Base-by-base conservation (phyloP, 1,284 basidiomycete genomes). In the Cystobasidiaceae sp. region DNA sequence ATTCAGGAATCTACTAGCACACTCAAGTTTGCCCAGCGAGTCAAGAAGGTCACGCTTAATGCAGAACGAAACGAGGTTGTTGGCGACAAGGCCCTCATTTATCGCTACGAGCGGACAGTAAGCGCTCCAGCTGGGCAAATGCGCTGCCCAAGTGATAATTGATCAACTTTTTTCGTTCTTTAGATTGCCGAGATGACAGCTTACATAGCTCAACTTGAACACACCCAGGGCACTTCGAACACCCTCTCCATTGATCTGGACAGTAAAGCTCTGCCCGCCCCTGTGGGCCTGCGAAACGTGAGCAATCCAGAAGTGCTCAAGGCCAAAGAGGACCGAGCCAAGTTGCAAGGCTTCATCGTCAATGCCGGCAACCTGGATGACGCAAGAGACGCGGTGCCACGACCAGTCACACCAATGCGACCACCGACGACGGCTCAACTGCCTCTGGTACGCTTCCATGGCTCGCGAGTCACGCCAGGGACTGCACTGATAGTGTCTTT, bases 1-100 rank as follows among this genome's bases (percentile, higher is more conserved):
- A 55, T 73, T 11, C 72, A 71, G 32, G 72, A 74, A 48, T 70
- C 66, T 9, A 70, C 70, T 28, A 71, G 69, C 32, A 74, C 73
- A 0, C 67, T 73, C 11, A 67, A 67, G 28, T 97, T 98, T 75
- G 94, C 94, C 0, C 86, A 86, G 71, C 80, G 90, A 34, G 87
- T 93, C 74, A 93, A 93, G 80, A 86, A 84, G 71, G 80, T 82
- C 19, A 76, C 88, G 77, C 80, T 97, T 34, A 84, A 89, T 67
- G 94, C 94, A 1, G 85, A 89, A 78, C 89, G 90, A 82, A 93
- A 92, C 76, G 93, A 97, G 77, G 82, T 97, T 21, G 85, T 93
- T 6, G 91, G 94, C 73, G 92, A 90, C 0, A 90, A 93, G 70
- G 92, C 92, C 0, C 81, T 97, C 30, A 89, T 97, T 67, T 76